Base-by-base conservation (phyloP, 139 green algal genomes). In the Chlorella sp. region DNA sequence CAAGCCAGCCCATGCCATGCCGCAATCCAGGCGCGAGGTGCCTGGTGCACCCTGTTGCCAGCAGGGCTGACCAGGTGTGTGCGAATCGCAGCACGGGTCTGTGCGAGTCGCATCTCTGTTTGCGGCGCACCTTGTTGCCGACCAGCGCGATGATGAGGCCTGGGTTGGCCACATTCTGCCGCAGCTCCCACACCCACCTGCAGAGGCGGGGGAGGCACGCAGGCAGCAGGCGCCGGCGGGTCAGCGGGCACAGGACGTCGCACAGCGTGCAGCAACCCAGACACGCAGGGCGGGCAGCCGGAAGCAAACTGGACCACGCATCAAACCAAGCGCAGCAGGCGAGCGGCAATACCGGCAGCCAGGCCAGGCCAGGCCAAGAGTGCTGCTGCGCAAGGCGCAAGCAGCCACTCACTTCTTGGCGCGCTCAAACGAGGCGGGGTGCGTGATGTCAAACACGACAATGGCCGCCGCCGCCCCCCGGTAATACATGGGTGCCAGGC, bases 401-500 rank as follows among this genome's bases (percentile, higher is more conserved):
- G 96, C 97, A 17, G 4, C 16, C 67, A 30, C 64, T 40, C 72
- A 99, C 51, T 93, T 96, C 88, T 99, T 98, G 8, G 97, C 97
- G 40, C 96, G 91, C 32, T 91, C 88, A 77, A 99, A 99, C 6
- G 94, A 98, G 48, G 98, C 93, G 44, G 91, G 81, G 85, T 89
- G 92, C 16, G 90, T 96, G 62, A 97, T 93, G 81, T 98, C 95
- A 83, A 91, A 98, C 30, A 98, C 95, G 38, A 99, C 95, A 68
- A 99, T 94, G 14, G 97, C 97, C 20, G 97, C 97, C 16, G 97
- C 96, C 3, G 97, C 97, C 0, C 97, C 95, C 26, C 97, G 94
- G 91, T 99, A 99, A 87, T 99, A 99, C 97, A 99, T 99, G 28
- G 97, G 97, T 3, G 97, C 97, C 60, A 99, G 90, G 65, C 92